Base-by-base conservation (phyloP, 2,329 filamentous ascomycete genomes). In the Dothidotthia symphoricarpi region DNA sequence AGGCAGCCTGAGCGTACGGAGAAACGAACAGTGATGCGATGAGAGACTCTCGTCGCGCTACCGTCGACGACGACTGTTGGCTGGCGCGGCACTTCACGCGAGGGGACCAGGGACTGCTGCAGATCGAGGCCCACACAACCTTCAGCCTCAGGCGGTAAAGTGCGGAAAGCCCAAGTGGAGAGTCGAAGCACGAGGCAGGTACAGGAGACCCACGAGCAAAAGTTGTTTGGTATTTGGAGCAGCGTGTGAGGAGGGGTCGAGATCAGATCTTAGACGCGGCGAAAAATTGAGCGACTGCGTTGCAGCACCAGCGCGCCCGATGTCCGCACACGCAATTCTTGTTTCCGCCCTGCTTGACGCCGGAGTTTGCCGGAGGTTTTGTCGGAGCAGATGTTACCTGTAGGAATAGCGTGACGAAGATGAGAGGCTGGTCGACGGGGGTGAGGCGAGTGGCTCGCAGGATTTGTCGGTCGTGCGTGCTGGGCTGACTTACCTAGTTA, bases 81-180 rank as follows among this genome's bases (percentile, higher is more conserved):
- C 49, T 57, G 41, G 49, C 46, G 49, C 54, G 55, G 54, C 51
- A 58, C 51, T 54, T 55, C 46, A 53, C 50, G 53, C 49, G 55
- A 54, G 50, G 55, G 40, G 52, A 59, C 57, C 52, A 63, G 61
- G 61, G 55, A 55, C 49, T 54, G 43, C 32, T 61, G 61, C 56
- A 61, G 61, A 62, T 62, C 58, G 46, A 54, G 30, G 54, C 57
- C 60, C 60, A 62, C 55, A 45, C 47, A 49, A 33, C 39, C 50
- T 62, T 64, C 57, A 64, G 61, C 58, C 59, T 65, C 61, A 61
- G 50, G 53, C 59, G 61, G 59, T 49, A 47, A 47, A 45, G 49
- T 56, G 55, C 55, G 56, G 57, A 58, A 48, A 48, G 51, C 41
- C 55, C 59, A 62, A 61, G 57, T 60, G 60, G 59, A 63, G 60